Conservation (phyloP, 2,329 filamentous ascomycete genomes). For the Chrysoporthe austroafricana region DNA sequence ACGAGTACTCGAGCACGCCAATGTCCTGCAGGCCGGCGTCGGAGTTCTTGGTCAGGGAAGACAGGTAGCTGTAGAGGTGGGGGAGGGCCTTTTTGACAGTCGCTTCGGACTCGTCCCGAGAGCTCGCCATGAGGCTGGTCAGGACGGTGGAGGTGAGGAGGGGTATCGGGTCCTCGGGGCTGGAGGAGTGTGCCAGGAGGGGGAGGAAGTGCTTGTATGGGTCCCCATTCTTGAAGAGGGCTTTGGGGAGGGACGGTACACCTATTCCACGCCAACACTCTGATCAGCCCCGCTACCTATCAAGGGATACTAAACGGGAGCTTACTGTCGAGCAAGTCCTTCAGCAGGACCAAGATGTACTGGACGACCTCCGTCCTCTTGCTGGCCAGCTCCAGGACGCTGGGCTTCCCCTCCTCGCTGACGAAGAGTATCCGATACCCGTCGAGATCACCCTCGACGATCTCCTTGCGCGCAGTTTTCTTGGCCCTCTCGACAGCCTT, state of each 20-base stretch:
- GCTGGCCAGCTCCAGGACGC: conserved; percentile 81
- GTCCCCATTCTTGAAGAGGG: conserved; percentile 74
- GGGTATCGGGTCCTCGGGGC: conserved; percentile 77
- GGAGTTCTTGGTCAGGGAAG: conserved; percentile 78
- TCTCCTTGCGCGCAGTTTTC: conserved; percentile 85
- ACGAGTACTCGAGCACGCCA: conserved; percentile 88
- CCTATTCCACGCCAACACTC: conserved; percentile 52
- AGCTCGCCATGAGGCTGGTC: conserved; percentile 73
- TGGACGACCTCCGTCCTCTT: conserved; percentile 85
- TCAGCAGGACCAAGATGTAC: conserved; percentile 88
- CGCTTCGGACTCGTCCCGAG: conserved; percentile 64
- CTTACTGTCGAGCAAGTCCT: conserved; percentile 84
- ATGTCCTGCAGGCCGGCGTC: conserved; percentile 95
- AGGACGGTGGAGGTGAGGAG: conserved; percentile 89
- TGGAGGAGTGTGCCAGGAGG: conserved; percentile 78
- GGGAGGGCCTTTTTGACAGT: conserved; percentile 75
- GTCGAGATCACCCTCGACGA: conserved; percentile 77
- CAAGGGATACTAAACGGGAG: conserved; percentile 18
- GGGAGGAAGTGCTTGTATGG: conserved; percentile 85
- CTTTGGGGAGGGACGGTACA: conserved; percentile 76
- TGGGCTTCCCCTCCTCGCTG: conserved; percentile 69
- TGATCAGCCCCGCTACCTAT: neutral
- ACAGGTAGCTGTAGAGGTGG: conserved; percentile 83
- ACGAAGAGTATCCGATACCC: conserved; percentile 82
- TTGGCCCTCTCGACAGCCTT: conserved; percentile 95